These are phyloP conservation scores for Fusarium pseudoanthophilum DNA, from an alignment of 2,329 filamentous ascomycete genomes.

Conservation along the genomic window DNA sequence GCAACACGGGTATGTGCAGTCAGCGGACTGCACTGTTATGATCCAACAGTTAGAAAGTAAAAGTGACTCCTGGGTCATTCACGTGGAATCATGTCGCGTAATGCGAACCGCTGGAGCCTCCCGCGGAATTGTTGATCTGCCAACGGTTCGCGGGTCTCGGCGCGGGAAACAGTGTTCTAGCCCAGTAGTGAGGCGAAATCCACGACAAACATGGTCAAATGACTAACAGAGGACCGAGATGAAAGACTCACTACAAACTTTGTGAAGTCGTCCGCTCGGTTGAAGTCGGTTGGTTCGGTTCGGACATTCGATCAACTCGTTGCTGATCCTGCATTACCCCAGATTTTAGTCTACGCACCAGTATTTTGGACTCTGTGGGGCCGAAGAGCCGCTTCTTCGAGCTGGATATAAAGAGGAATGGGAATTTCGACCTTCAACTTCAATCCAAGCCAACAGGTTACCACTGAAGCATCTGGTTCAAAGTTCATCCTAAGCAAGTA, in stretches of 20 bases:
- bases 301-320: neutral
- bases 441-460: neutral
- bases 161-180: neutral
- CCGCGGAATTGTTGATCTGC: neutral
- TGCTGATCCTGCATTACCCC: constrained; percentile 7
- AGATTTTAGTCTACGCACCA: neutral
- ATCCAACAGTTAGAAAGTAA: neutral
- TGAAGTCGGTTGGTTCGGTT: constrained; percentile 8
- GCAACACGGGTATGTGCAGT: neutral
- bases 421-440: neutral
- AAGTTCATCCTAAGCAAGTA: neutral
- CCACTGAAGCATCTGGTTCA: neutral
- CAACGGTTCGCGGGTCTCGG: neutral
- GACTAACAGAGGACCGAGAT: neutral
- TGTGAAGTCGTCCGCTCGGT: neutral
- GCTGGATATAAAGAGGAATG: constrained; percentile 14
- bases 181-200: neutral
- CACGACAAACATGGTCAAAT: neutral
- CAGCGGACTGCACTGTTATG: neutral
- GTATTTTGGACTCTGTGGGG: neutral
- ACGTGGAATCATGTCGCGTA: neutral
- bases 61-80: rapidly evolving
- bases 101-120: neutral
- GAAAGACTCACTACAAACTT: neutral
- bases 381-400: neutral